phyloP scores from a whole-genome alignment of 176 grass and related monocot species.

The Oryza nivara region DNA sequence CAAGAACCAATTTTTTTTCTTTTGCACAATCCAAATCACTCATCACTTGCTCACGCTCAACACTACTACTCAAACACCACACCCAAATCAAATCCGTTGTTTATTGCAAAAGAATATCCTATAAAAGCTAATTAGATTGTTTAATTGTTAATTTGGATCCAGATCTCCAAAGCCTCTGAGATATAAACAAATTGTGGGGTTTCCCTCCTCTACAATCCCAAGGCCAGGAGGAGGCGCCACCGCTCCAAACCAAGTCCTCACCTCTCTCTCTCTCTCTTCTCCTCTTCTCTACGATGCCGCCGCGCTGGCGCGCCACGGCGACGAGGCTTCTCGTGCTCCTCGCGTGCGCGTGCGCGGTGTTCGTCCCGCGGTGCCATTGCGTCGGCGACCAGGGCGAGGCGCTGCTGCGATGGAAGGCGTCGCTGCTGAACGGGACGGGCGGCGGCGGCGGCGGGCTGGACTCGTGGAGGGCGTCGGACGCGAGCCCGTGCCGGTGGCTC shows the following conservation, averaged over 20 bases:
- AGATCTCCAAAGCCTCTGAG: slow-evolving; percentile 79
- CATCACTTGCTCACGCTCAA: slow-evolving; percentile 1
- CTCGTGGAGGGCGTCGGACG: slow-evolving; percentile 69
- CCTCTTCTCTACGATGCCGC: slow-evolving; percentile 38
- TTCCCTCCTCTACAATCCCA: slow-evolving; percentile 77
- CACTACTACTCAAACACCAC: slow-evolving; percentile 8
- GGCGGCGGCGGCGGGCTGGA: slow-evolving; percentile 40
- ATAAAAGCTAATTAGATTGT: slow-evolving; percentile 43
- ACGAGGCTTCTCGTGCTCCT: slow-evolving; percentile 47
- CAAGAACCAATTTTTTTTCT: slow-evolving; percentile 28
- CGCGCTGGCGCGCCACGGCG: slow-evolving; percentile 21
- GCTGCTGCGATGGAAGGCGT: slow-evolving; percentile 76
- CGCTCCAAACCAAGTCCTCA: slow-evolving; percentile 30
- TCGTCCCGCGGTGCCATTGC: slow-evolving; percentile 46
- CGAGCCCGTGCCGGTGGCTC: slow-evolving; percentile 68
- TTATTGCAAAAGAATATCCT: slow-evolving; percentile 54
- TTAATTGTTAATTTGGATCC: slow-evolving; percentile 62
- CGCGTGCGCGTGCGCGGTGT: slow-evolving; percentile 27
- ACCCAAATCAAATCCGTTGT: slow-evolving; percentile 51
- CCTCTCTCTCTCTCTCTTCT: background rate
- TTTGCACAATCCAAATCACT: background rate
- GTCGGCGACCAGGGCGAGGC: slow-evolving; percentile 71
- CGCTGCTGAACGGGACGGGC: slow-evolving; percentile 51
- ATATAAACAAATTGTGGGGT: slow-evolving; percentile 98
- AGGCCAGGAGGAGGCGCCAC: slow-evolving; percentile 50